Percentiles rank a stretch among this genome's conserved stretches.
These are phyloP conservation scores for Calvatia gigantea DNA, from an alignment of 768 basidiomycete species.

Conservation along the genomic window DNA sequence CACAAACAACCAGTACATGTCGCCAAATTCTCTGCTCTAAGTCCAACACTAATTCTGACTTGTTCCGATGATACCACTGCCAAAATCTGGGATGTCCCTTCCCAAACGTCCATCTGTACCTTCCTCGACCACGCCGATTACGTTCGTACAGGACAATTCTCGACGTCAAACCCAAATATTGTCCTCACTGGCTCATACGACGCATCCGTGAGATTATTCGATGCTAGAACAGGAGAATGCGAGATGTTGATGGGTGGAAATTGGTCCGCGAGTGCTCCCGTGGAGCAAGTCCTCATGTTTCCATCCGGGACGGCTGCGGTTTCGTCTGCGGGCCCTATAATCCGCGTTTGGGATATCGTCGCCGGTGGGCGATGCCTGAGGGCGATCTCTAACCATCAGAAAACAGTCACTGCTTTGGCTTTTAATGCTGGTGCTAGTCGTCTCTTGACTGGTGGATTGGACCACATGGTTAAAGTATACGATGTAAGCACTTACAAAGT, in stretches of 20 bases:
- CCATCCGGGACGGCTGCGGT: constrained; percentile 84
- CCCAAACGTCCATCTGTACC: constrained; percentile 73
- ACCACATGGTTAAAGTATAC: constrained; percentile 99
- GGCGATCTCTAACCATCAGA: constrained; percentile 96
- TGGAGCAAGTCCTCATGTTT: constrained; percentile 92
- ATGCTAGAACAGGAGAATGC: constrained; percentile 76
- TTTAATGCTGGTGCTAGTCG: constrained; percentile 76
- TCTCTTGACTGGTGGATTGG: constrained; percentile 85
- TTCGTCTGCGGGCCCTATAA: constrained; percentile 87
- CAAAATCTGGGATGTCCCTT: constrained; percentile 93
- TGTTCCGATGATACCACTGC: constrained; percentile 97
- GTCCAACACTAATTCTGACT: constrained; percentile 83
- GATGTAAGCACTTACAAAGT: constrained; percentile 93
- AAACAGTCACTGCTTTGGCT: constrained; percentile 87
- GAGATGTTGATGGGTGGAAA: constrained; percentile 75
- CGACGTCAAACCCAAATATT: constrained; percentile 76
- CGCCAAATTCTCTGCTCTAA: constrained; percentile 81
- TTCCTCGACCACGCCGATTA: constrained; percentile 92
- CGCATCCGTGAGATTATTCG: constrained; percentile 83
- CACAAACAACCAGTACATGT: constrained; percentile 98
- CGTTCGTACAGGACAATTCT: constrained; percentile 89
- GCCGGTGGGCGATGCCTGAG: constrained; percentile 86
- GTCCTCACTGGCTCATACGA: constrained; percentile 95
- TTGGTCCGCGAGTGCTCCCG: constrained; percentile 49
- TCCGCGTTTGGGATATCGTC: constrained; percentile 93